phyloP scores from a whole-genome alignment of 2,329 filamentous ascomycete species.

The Arthrobotrys musiformis region DNA sequence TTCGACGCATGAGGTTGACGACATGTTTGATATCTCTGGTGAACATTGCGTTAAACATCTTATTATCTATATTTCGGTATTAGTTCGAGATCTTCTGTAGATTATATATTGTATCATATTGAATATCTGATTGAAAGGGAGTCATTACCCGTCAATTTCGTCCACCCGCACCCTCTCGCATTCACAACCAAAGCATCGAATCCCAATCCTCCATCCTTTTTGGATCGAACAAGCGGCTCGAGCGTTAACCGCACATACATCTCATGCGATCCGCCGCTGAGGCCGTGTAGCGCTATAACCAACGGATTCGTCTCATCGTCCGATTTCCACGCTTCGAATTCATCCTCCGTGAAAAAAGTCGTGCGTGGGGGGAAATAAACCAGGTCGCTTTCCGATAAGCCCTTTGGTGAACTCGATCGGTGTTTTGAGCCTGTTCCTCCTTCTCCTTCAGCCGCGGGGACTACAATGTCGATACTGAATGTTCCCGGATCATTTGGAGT shows the following conservation, averaged over 20 bases:
- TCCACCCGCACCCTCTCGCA: conserved; percentile 86
- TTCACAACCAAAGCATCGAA: conserved; percentile 96
- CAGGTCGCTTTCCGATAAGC: conserved; percentile 31
- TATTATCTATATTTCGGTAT: conserved; percentile 65
- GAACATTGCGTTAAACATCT: conserved; percentile 88
- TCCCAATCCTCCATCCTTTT: conserved; percentile 68
- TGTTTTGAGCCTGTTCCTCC: conserved; percentile 43
- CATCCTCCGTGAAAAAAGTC: conserved; percentile 75
- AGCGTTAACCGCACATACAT: conserved; percentile 87
- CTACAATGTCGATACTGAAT: conserved; percentile 50
- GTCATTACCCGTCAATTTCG: conserved; percentile 87
- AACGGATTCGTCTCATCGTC: conserved; percentile 81
- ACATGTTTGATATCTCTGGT: conserved; percentile 92
- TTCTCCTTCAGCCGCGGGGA: conserved; percentile 34
- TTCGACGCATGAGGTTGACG: conserved; percentile 78
- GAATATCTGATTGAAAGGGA: no score
- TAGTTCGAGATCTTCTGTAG: neutral
- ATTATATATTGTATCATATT: neutral
- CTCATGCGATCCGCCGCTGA: conserved; percentile 92
- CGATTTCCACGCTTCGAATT: conserved; percentile 74
- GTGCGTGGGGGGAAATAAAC: conserved; percentile 76
- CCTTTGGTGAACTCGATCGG: conserved; percentile 69
- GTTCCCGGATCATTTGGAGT: conserved; percentile 59
- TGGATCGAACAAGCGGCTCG: conserved; percentile 72
- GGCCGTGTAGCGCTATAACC: conserved; percentile 88